Conservation (phyloP, 768 basidiomycete species). For the Pisolithus orientalis region DNA sequence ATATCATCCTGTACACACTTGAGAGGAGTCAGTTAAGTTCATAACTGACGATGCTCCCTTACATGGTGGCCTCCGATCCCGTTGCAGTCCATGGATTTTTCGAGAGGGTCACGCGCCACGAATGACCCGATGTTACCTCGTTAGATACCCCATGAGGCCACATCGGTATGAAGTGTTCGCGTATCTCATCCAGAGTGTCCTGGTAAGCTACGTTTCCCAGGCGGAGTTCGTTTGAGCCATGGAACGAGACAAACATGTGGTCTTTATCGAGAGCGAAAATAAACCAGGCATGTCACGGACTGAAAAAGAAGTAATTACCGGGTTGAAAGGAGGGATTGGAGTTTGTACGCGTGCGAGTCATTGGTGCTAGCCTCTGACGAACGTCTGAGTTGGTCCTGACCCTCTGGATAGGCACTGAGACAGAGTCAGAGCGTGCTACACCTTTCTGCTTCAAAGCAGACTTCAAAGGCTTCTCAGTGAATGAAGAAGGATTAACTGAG, state of each 20-base stretch:
- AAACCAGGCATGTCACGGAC: constrained; percentile 17
- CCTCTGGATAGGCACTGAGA: constrained; percentile 27
- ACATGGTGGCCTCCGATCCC: constrained; percentile 51
- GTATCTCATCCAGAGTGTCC: constrained; percentile 52
- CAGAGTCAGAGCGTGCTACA: constrained; percentile 18
- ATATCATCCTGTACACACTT: constrained; percentile 58
- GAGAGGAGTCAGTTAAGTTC: constrained; percentile 1
- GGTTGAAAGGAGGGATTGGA: constrained; percentile 31
- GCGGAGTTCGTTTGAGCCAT: constrained; percentile 57
- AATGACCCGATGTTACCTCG: constrained; percentile 31
- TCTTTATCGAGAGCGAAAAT: constrained; percentile 36
- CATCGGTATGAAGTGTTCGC: constrained; percentile 48
- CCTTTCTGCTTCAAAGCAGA: constrained; percentile 52
- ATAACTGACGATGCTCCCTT: constrained; percentile 13
- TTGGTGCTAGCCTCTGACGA: constrained; percentile 25
- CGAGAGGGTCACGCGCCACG: constrained; percentile 60
- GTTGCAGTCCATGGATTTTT: constrained; percentile 63
- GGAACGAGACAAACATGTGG: constrained; percentile 69
- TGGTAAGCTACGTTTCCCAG: constrained; percentile 42
- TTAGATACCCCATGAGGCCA: constrained; percentile 62
- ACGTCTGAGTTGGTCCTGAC: constrained; percentile 38
- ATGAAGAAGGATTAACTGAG: constrained; percentile 17
- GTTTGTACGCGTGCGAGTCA: constrained; percentile 29
- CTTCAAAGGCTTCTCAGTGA: constrained; percentile 36
- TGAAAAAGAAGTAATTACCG: constrained; percentile 13